Conservation (phyloP, 768 basidiomycete genomes). For the Mycena albidolilacea region DNA sequence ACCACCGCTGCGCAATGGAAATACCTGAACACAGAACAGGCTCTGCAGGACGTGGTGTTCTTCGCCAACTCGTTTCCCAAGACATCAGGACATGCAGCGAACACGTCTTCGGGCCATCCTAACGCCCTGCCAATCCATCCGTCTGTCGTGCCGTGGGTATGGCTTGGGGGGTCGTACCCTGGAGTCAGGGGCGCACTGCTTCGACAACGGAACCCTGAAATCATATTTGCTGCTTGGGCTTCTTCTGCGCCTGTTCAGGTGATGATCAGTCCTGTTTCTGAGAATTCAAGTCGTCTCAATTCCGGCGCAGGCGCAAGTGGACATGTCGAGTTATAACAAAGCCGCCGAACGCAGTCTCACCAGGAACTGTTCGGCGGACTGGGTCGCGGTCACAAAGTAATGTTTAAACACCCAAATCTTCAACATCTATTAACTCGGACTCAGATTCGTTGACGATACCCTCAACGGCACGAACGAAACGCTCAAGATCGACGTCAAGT, state of each 20-base stretch:
- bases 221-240: conserved; percentile 64
- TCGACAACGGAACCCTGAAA: conserved; percentile 62
- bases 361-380: conserved; percentile 67
- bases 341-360: conserved; percentile 65
- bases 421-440: neutral
- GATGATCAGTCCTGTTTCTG: neutral
- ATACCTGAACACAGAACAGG: conserved; percentile 64
- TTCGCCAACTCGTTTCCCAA: conserved; percentile 59
- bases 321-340: conserved; percentile 66
- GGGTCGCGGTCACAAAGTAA: conserved; percentile 61
- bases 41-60: conserved; percentile 64
- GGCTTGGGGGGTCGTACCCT: conserved; percentile 66
- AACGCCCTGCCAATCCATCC: conserved; percentile 52
- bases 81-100: conserved; percentile 8
- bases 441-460: conserved; percentile 54
- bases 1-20: conserved; percentile 64
- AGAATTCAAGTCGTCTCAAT: neutral
- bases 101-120: conserved; percentile 38
- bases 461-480: conserved; percentile 51
- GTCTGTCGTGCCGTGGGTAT: conserved; percentile 61
- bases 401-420: conserved; percentile 1
- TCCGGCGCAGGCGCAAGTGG: conserved; percentile 56
- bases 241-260: conserved; percentile 62
- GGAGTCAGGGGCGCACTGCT: conserved; percentile 61
- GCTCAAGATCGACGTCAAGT: conserved; percentile 56